Percentiles rank a stretch among this genome's conserved stretches.
Conservation (phyloP, 1,284 basidiomycete species). For the Microbotryum saponariae region DNA sequence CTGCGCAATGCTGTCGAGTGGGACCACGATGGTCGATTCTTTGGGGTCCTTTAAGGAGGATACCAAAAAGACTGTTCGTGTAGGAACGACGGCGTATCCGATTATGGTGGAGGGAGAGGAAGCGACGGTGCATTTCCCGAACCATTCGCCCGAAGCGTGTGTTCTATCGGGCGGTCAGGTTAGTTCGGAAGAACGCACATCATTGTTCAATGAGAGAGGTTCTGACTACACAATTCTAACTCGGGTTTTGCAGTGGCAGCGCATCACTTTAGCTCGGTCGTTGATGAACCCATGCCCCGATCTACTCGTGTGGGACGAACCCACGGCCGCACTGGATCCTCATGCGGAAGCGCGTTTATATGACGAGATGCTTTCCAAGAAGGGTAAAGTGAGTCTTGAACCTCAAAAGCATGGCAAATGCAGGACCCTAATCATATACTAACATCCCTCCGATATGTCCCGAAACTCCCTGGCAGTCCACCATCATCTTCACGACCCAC, state of each 20-base stretch:
- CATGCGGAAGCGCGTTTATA: conserved; percentile 4
- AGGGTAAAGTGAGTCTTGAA: neutral
- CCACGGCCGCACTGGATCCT: conserved; percentile 4
- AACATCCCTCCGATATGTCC: no score
- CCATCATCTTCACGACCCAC: conserved; percentile 7
- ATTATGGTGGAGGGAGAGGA: conserved; percentile 1
- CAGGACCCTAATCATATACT: neutral
- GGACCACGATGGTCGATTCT: neutral
- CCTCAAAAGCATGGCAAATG: neutral
- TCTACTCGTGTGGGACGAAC: conserved; percentile 9
- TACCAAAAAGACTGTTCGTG: neutral
- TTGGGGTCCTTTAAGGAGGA: neutral
- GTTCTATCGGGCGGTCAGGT: conserved; percentile 9
- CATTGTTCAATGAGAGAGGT: no score
- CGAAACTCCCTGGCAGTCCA: neutral
- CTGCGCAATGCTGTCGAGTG: neutral
- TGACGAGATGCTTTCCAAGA: neutral
- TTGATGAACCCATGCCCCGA: neutral
- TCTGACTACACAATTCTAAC: neutral
- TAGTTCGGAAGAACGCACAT: neutral
- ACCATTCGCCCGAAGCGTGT: neutral
- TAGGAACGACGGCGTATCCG: neutral
- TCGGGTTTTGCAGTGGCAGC: conserved; percentile 7
- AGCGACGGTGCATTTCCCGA: conserved; percentile 2
- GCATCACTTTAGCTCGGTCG: neutral